Base-by-base conservation (phyloP, 176 grass and related monocot species). In the Coix lacrymajobi region DNA sequence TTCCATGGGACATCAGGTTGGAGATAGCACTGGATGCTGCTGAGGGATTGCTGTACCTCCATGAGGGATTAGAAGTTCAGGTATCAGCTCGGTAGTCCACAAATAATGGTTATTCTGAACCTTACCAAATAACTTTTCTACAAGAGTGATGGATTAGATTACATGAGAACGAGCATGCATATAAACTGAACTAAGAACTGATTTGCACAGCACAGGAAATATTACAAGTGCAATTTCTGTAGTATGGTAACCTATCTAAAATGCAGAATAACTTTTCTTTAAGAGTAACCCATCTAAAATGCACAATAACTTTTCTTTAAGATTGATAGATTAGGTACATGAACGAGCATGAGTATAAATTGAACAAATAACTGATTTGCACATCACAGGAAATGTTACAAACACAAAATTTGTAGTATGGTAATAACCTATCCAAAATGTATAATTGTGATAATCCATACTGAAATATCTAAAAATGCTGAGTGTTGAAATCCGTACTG, bases 31-130 rank as follows among this genome's bases (percentile, higher is more conserved):
- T 92, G 22, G 89, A 79, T 78, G 82, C 92, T 31, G 92, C 92
- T 57, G 78, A 92, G 45, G 93, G 93, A 41, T 84, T 95, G 87
- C 3, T 70, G 29, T 90, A 95, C 64, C 87, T 95, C 44, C 93
- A 95, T 8, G 90, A 92, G 76, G 90, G 85, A 25, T 46, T 95
- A 29, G 93, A 95, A 90, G 75, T 95, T 84, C 90, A 95, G 93
- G 93, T 92, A 85, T 67, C 9, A 73, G 7, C 26, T 78, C 43
- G 36, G 20, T 70, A 32, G 51, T 63, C 17, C 52, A 49, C 19
- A 61, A 16, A 16, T 37, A 66, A 3, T 4, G 32, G 43, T 38
- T 62, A 62, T 30, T 16, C 10, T 78, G 38, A 41, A 71, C 12
- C 12, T 4, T 44, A 71, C 39, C 3, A 6, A 71, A 43, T 24